Evolutionary conservation across 2,329 filamentous ascomycete genomes (phyloP).

Genomic region (Teratosphaeria nubilosa): DNA sequence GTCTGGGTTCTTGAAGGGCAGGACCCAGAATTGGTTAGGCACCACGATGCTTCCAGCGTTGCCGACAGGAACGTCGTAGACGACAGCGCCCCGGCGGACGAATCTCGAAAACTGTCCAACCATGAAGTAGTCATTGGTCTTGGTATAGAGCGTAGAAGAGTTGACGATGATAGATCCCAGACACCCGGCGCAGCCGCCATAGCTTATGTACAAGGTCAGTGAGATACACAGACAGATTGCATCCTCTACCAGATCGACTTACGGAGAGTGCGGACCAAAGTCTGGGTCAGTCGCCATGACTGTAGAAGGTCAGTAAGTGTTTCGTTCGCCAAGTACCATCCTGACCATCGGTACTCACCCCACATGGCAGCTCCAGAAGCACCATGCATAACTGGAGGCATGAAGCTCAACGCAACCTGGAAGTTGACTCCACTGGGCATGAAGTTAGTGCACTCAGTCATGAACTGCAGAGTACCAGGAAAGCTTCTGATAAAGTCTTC

Average conservation of each 20-base stretch:
- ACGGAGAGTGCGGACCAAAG: slow-evolving; percentile 33
- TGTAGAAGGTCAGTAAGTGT: too few species aligned
- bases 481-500: slow-evolving; percentile 32
- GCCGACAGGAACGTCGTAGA: slow-evolving; percentile 9
- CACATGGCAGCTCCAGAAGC: slow-evolving; percentile 36
- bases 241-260: not conserved
- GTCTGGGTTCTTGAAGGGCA: slow-evolving; percentile 16
- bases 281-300: slow-evolving; percentile 35
- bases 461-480: slow-evolving; percentile 34
- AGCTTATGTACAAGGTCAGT: slow-evolving; percentile 5
- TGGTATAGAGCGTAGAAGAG: slow-evolving; percentile 39
- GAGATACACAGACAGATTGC: not conserved
- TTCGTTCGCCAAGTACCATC: too few species aligned
- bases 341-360: slow-evolving; percentile 7
- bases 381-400: slow-evolving; percentile 33
- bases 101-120: slow-evolving; percentile 38
- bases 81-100: slow-evolving; percentile 11
- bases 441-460: slow-evolving; percentile 39
- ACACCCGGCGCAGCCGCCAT: slow-evolving; percentile 33
- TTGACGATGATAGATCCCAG: slow-evolving; percentile 69
- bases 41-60: slow-evolving; percentile 1
- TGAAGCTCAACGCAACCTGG: slow-evolving; percentile 14
- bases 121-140: slow-evolving; percentile 44
- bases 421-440: slow-evolving; percentile 8
- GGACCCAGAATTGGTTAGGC: slow-evolving; percentile 11